These are phyloP conservation scores for Phalaenopsis aphrodite DNA, from an alignment of 106 monocot species.

Conservation along the genomic window DNA sequence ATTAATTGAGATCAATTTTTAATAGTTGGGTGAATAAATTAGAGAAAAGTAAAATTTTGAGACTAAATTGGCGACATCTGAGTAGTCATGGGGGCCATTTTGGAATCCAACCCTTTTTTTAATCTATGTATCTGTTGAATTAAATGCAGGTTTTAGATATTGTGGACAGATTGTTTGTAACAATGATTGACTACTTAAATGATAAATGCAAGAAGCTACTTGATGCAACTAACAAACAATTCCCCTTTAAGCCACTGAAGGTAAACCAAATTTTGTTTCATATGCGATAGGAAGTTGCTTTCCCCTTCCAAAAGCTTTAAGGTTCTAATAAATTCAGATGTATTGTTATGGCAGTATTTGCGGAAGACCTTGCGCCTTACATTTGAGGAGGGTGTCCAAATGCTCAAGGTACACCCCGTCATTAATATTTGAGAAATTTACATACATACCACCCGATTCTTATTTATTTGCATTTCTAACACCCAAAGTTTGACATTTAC, in stretches of 20 bases:
- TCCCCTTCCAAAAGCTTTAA: background rate
- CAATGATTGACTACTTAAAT: conserved; percentile 76
- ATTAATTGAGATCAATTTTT: too few species aligned
- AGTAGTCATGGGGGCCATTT: too few species aligned
- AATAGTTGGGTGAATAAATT: too few species aligned
- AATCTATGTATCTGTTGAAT: background rate
- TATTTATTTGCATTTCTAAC: too few species aligned
- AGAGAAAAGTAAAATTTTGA: too few species aligned
- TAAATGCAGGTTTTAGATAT: conserved; percentile 73
- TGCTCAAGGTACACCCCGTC: conserved; percentile 65
- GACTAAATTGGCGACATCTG: too few species aligned
- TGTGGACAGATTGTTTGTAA: conserved; percentile 75
- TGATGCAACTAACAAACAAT: conserved; percentile 62
- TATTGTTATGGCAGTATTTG: conserved; percentile 50
- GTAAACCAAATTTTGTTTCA: conserved; percentile 17
- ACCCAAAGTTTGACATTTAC: too few species aligned
- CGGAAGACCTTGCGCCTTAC: conserved; percentile 62
- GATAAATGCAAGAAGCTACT: conserved; percentile 78
- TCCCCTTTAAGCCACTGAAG: conserved; percentile 90
- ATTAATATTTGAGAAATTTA: background rate
- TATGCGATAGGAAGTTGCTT: background rate
- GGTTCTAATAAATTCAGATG: background rate
- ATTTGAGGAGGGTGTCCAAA: conserved; percentile 78
- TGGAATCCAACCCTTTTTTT: background rate
- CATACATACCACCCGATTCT: too few species aligned